Conservation (phyloP, 371 early-diverging fungal species). For the Rhizopus sp. region DNA sequence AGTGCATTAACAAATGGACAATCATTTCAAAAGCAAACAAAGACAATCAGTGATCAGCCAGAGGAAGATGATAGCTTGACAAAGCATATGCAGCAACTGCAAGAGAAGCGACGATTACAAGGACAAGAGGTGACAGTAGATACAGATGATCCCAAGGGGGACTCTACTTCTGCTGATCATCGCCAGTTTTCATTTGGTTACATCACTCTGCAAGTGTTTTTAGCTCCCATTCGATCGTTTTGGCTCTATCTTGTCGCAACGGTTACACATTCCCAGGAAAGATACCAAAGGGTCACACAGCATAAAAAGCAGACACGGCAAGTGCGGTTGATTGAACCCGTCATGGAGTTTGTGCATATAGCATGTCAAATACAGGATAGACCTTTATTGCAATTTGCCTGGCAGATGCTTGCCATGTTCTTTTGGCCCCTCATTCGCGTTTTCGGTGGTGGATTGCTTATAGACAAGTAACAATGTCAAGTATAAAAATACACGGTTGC, state of each 20-base stretch:
- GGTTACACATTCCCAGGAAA: slow-evolving; percentile 47
- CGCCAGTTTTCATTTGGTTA: slow-evolving; percentile 47
- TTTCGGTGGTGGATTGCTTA: slow-evolving; percentile 43
- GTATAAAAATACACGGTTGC: background rate
- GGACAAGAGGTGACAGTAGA: slow-evolving; percentile 24
- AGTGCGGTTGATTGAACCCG: slow-evolving; percentile 38
- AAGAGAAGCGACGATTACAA: slow-evolving; percentile 33
- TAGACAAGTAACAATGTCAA: slow-evolving; percentile 42
- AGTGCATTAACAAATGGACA: slow-evolving; percentile 25
- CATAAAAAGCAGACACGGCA: slow-evolving; percentile 43
- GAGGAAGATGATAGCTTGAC: slow-evolving; percentile 25
- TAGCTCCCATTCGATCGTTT: slow-evolving; percentile 37
- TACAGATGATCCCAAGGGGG: slow-evolving; percentile 4
- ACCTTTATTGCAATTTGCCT: slow-evolving; percentile 43
- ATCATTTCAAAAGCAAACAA: slow-evolving; percentile 18
- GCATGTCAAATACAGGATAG: slow-evolving; percentile 40
- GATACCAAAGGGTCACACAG: slow-evolving; percentile 42
- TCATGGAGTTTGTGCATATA: slow-evolving; percentile 35
- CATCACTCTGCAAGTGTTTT: slow-evolving; percentile 44
- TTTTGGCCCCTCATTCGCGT: slow-evolving; percentile 49
- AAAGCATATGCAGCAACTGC: slow-evolving; percentile 43
- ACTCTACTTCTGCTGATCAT: background rate
- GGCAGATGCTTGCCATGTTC: slow-evolving; percentile 52
- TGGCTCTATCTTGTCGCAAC: slow-evolving; percentile 37
- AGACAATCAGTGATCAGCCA: slow-evolving; percentile 15